Evolutionary conservation across 2,329 filamentous ascomycete species (phyloP), one percentile per base, ranked within the genome.

Genomic region (Verticillium nubilum): DNA sequence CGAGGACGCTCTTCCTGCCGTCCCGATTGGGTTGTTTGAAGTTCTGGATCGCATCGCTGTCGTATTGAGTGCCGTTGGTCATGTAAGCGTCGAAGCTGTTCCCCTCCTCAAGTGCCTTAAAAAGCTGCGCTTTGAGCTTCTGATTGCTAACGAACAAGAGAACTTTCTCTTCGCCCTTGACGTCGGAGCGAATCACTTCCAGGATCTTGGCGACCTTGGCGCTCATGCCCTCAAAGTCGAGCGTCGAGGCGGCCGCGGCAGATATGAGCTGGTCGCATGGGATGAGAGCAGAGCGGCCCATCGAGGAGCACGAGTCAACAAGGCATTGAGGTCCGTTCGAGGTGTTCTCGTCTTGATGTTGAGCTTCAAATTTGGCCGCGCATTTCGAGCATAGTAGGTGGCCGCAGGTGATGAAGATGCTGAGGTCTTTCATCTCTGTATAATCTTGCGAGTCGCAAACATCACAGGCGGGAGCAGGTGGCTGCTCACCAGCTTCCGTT

Each of bases 61-160:
- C 54, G 17, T 33, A 13, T 2, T 54, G 56, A 1, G n/a, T 6
- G 5, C 63, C 63, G 12, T 26, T 23, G 0, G 59, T 64, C 13
- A 56, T 62, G 4, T 60, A 59, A 25, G 64, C 66, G 1, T 15
- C 42, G 33, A 73, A 64, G 0, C 9, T 27, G 4, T 63, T 57
- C 9, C 13, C 29, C 3, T 31, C 13, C 2, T 37, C 6, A 13
- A 74, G 56, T 5, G 66, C 64, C 4, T 26, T 55, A 17, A 61
- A 58, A 1, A 77, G 60, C 17, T 72, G 65, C 0, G 61, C 26
- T 52, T 71, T 64, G 27, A 78, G 65, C 12, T 58, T 54, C 0
- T 66, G 35, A 56, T 71, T 72, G 55, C 77, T 74, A 1, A 69
- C 70, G 60, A 80, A 80, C 5, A 79, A 57, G 2, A 79, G 61